Base-by-base conservation (phyloP, 176 grass and related monocot species). In the Aegilops tauschii region DNA sequence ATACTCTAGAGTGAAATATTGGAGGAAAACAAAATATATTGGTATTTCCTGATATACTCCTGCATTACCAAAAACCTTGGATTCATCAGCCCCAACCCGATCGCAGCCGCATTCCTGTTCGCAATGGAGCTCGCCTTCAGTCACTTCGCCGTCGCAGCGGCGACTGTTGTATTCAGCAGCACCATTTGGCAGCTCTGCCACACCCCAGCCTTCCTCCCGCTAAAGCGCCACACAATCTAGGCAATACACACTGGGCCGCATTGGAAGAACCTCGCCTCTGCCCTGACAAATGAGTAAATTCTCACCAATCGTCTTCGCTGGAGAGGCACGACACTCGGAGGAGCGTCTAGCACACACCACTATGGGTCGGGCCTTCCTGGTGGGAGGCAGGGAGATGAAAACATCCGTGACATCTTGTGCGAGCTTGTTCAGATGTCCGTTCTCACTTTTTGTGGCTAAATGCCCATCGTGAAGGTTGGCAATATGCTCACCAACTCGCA, bases 391-490 rank as follows among this genome's bases (percentile, higher is more conserved):
- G 17, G 91, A 89, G 86, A 79, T 49, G 82, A 88, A 82, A 96
- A 96, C 85, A 94, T 96, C 79, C 73, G 91, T 0, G 92, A 92
- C 82, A 52, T 28, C 93, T 96, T 87, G 1, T 52, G 49, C 16
- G 49, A 90, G 78, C 42, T 94, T 54, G 89, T 96, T 21, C 91
- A 96, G 82, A 96, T 96, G 94, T 84, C 72, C 47, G 92, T 94
- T 16, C 92, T 96, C 47, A 93, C 83, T 85, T 92, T 91, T 87
- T 89, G 85, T 13, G 89, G 80, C 82, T 89, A 96, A 34, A 84
- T 96, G 92, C 94, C 94, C 31, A 68, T 93, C 85, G 27, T 96
- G 79, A 96, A 93, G 49, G 89, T 93, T 71, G 91, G 93, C 54
- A 84, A 88, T 52, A 95, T 95, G 93, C 93, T 3, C 86, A 86